Percentiles rank a stretch among this genome's conserved stretches.
Conservation (phyloP, 495 filamentous ascomycete genomes). For the Pyrenula aspistea region DNA sequence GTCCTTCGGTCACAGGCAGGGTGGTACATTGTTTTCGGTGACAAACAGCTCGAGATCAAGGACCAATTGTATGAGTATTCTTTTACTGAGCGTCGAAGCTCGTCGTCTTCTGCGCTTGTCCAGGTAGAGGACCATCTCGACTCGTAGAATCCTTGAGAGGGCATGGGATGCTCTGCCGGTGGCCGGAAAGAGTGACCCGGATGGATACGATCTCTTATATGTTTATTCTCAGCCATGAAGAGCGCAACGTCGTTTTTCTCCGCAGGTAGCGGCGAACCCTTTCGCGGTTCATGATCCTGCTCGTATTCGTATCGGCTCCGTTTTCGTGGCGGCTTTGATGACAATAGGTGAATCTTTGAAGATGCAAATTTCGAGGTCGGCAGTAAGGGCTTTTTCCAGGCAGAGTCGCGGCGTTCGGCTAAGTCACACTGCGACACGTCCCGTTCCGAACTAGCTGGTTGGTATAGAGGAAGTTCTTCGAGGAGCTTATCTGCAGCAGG, state of each 20-base stretch:
- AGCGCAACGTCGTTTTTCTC: slow-evolving; percentile 71
- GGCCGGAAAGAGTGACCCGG: slow-evolving; percentile 88
- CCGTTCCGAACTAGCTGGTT: slow-evolving; percentile 47
- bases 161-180: slow-evolving; percentile 83
- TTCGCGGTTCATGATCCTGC: slow-evolving; percentile 44
- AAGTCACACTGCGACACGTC: slow-evolving; percentile 40
- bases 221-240: slow-evolving; percentile 81
- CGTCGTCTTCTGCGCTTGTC: slow-evolving; percentile 81
- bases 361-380: slow-evolving; percentile 76
- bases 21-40: slow-evolving; percentile 58
- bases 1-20: slow-evolving; percentile 83
- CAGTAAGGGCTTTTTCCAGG: slow-evolving; percentile 65
- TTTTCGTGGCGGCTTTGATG: slow-evolving; percentile 58
- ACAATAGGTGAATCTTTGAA: slow-evolving; percentile 61
- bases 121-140: slow-evolving; percentile 75
- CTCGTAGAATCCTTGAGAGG: slow-evolving; percentile 80
- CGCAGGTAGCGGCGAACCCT: slow-evolving; percentile 42
- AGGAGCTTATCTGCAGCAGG: slow-evolving; percentile 70
- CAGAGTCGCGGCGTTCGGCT: slow-evolving; percentile 50
- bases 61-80: slow-evolving; percentile 98
- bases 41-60: slow-evolving; percentile 69
- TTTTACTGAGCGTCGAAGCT: slow-evolving; percentile 69
- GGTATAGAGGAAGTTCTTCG: slow-evolving; percentile 71
- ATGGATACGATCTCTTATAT: slow-evolving; percentile 79
- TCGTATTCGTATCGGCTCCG: slow-evolving; percentile 69